phyloP scores from a whole-genome alignment of 495 filamentous ascomycete genomes.

The Talaromyces stipitatus region DNA sequence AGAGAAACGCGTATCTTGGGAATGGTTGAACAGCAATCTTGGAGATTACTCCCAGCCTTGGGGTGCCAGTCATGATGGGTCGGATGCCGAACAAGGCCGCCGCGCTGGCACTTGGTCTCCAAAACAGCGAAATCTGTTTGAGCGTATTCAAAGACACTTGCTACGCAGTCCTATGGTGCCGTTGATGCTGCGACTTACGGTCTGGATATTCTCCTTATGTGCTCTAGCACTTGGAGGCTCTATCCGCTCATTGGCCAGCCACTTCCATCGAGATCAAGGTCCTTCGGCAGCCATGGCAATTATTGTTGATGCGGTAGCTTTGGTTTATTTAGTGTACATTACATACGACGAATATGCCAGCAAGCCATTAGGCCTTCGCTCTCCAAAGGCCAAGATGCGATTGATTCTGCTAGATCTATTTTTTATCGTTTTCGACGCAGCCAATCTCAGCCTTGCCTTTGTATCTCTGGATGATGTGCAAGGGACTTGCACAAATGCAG shows the following conservation, averaged over 20 bases:
- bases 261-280: constrained; percentile 42
- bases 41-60: constrained; percentile 51
- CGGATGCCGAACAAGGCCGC: constrained; percentile 15
- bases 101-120: constrained; percentile 28
- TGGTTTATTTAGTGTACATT: constrained; percentile 87
- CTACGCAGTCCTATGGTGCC: constrained; percentile 81
- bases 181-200: constrained; percentile 70
- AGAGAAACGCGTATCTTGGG: constrained; percentile 42
- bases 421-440: constrained; percentile 94
- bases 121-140: constrained; percentile 46
- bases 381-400: constrained; percentile 73
- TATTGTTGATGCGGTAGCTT: constrained; percentile 78
- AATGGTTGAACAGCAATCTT: constrained; percentile 53
- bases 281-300: constrained; percentile 85
- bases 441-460: constrained; percentile 85
- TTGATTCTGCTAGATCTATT: constrained; percentile 85
- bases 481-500: constrained; percentile 46
- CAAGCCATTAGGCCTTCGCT: constrained; percentile 82
- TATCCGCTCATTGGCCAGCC: constrained; percentile 56
- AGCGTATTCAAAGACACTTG: constrained; percentile 47
- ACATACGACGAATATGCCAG: constrained; percentile 94
- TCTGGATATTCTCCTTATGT: constrained; percentile 72
- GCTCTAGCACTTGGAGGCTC: constrained; percentile 74
- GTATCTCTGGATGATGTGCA: constrained; percentile 67
- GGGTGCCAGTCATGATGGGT: constrained; percentile 35